A percentile compares a stretch with the other conserved stretches of the same genome.
phyloP scores from a whole-genome alignment of 2,329 filamentous ascomycete genomes.

The Periconia digitata region DNA sequence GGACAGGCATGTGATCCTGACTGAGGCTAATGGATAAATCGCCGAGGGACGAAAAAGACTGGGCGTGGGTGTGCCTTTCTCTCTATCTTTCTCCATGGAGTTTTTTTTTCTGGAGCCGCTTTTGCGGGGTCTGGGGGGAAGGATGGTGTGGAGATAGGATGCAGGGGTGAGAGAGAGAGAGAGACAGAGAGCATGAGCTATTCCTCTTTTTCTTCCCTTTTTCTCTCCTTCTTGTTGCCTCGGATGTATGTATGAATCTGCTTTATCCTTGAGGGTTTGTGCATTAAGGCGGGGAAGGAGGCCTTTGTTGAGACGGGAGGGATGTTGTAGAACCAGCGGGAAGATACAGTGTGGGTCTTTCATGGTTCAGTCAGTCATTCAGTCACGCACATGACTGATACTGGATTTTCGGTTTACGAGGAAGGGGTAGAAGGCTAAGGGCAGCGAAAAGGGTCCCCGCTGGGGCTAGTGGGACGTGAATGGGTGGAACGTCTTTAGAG shows the following conservation, averaged over 20 bases:
- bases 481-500: conserved; percentile 20
- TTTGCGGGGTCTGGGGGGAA: conserved; percentile 14
- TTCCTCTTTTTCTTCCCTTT: no score
- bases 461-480: not conserved
- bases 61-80: not conserved
- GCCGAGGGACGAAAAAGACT: not conserved
- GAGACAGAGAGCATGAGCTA: no score
- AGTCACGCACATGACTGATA: not conserved
- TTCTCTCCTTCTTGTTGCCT: not conserved
- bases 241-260: not conserved
- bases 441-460: no score
- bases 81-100: no score
- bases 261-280: not conserved
- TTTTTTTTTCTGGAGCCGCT: conserved; percentile 9
- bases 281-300: not conserved
- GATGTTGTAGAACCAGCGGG: not conserved
- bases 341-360: not conserved
- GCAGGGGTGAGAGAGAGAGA: not conserved
- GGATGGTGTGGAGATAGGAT: not conserved
- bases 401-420: not conserved
- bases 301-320: not conserved
- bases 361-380: not conserved
- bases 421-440: not conserved
- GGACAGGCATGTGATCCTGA: not conserved
- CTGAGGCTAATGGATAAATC: not conserved